Percentiles rank a stretch among this genome's conserved stretches.
These are phyloP conservation scores for Hyaloscypha hepaticicola DNA, from an alignment of 495 filamentous ascomycete genomes.

Conservation along the genomic window DNA sequence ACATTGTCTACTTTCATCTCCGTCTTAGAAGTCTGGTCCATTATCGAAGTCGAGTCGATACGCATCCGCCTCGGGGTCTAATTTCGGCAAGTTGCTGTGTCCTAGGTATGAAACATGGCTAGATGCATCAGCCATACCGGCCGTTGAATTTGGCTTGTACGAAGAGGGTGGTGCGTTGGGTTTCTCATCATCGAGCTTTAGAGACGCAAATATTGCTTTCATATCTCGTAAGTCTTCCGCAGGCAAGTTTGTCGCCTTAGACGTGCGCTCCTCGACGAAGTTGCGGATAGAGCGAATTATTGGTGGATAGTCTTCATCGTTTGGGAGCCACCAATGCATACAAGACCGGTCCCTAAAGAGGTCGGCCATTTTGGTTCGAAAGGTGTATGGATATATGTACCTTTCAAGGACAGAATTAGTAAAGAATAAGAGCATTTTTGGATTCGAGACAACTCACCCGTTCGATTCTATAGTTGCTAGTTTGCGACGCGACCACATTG, in stretches of 20 bases:
- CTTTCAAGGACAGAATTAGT: constrained; percentile 42
- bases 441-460: constrained; percentile 59
- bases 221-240: constrained; percentile 72
- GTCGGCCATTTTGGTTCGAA: constrained; percentile 70
- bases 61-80: not conserved
- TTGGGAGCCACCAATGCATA: constrained; percentile 82
- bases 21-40: constrained; percentile 11
- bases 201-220: constrained; percentile 60
- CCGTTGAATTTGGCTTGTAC: not conserved
- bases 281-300: constrained; percentile 73
- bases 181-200: constrained; percentile 29
- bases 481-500: constrained; percentile 82
- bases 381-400: constrained; percentile 74
- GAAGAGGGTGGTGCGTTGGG: constrained; percentile 2
- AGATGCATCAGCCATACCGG: constrained; percentile 2
- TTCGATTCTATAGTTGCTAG: constrained; percentile 74
- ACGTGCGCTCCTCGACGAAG: constrained; percentile 71
- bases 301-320: constrained; percentile 69
- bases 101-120: not conserved
- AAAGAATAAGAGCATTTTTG: not conserved
- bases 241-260: constrained; percentile 58
- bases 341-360: constrained; percentile 68
- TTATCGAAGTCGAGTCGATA: constrained; percentile 12
- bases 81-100: not conserved
- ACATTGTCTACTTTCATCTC: not conserved